Base-by-base conservation (phyloP, 179 eudicot genomes). In the Beta corolliflora region DNA sequence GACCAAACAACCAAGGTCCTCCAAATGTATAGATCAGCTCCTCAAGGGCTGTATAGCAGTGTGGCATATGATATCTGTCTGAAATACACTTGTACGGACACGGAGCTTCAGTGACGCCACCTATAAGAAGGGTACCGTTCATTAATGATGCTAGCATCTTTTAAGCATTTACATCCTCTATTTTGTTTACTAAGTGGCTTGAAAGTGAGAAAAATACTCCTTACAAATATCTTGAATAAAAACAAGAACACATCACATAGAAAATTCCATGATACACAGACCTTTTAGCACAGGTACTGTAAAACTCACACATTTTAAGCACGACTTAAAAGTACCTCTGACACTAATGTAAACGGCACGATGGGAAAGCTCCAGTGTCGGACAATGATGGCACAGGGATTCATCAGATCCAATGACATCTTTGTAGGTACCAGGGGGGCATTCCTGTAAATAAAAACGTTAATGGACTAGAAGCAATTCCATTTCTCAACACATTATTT, bases 1-100 rank as follows among this genome's bases (percentile, higher is more conserved):
- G 93, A 77, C 97, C 93, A 91, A 97, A 97, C 83, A 88, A 77
- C 99, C 99, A 97, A 41, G 99, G 99, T 59, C 99, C 99, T 21
- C 99, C 99, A 83, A 97, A 94, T 58, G 99, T 94, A 84, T 94
- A 91, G 77, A 97, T 88, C 81, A 97, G 83, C 82, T 97, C 98
- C 81, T 97, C 99, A 82, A 94, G 95, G 79, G 99, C 92, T 19
- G 99, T 97, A 80, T 94, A 91, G 83, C 99, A 97, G 79, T 88
- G 97, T 75, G 98, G 98, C 97, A 92, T 91, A 80, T 89, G 94
- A 87, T 93, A 97, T 93, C 97, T 92, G 78, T 94, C 99, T 65
- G 99, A 97, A 83, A 93, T 82, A 87, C 99, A 97, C 85, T 83
- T 85, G 88, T 92, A 97, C 58, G 99, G 99, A 82, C 99, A 97